Conservation (phyloP, 2,329 filamentous ascomycete species). For the Cercospora beticola region DNA sequence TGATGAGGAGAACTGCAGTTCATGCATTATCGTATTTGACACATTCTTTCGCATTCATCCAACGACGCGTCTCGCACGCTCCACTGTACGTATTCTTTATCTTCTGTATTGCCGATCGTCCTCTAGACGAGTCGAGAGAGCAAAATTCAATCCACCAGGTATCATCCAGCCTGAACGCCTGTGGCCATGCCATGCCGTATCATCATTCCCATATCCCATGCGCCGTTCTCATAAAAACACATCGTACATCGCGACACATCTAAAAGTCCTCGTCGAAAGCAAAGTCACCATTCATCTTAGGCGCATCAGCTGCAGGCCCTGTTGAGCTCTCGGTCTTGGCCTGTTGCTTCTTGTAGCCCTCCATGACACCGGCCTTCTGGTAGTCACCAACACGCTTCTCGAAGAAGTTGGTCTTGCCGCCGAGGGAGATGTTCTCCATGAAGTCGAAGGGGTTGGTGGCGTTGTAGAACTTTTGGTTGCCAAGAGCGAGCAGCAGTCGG, state of each 20-base stretch:
- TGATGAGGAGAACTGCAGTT: conserved; percentile 1
- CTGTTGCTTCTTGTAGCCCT: conserved; percentile 64
- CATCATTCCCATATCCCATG: conserved; percentile 9
- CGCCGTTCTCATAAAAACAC: conserved; percentile 22
- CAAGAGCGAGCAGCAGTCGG: conserved; percentile 85
- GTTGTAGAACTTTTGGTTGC: conserved; percentile 93
- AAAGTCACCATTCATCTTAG: conserved; percentile 69
- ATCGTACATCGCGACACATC: conserved; percentile 37
- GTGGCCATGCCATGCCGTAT: conserved; percentile 16
- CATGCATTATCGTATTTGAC: neutral
- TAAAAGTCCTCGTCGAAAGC: conserved; percentile 97
- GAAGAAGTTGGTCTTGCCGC: conserved; percentile 99
- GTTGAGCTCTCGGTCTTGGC: conserved; percentile 35
- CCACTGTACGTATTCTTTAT: conserved; percentile 12
- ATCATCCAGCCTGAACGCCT: conserved; percentile 14
- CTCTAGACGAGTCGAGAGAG: conserved; percentile 7
- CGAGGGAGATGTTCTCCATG: conserved; percentile 99
- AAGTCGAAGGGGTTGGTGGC: conserved; percentile 97
- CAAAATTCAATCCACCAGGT: conserved; percentile 1
- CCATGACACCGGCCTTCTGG: conserved; percentile 99
- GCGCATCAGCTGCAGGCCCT: conserved; percentile 44
- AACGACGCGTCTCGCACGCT: conserved; percentile 1
- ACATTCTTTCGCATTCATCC: neutral
- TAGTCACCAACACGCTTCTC: conserved; percentile 99
- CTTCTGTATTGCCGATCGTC: conserved; percentile 9